phyloP scores from a whole-genome alignment of 23 red algal species.

The Chondrus crispus region DNA sequence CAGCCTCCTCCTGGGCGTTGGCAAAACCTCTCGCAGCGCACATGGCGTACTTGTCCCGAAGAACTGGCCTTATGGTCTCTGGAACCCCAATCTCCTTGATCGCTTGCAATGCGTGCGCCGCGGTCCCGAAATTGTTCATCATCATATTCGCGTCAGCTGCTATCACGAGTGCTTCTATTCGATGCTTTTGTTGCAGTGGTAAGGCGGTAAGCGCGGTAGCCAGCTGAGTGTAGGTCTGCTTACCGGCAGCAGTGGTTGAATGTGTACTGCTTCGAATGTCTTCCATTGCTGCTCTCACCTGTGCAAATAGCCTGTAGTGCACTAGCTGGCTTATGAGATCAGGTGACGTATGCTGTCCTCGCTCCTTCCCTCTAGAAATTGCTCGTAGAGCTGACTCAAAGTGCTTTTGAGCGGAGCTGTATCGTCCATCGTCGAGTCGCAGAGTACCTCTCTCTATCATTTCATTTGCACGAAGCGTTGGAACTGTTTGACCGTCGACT shows the following conservation, averaged over 20 bases:
- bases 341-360: not conserved
- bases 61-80: not conserved
- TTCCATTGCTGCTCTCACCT: slow-evolving; percentile 30
- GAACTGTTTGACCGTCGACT: not conserved
- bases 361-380: not conserved
- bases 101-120: slow-evolving; percentile 23
- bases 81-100: slow-evolving; percentile 44
- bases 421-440: slow-evolving; percentile 1
- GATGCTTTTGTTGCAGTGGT: not conserved
- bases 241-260: slow-evolving; percentile 22
- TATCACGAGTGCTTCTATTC: slow-evolving; percentile 22
- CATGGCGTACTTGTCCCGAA: slow-evolving; percentile 20
- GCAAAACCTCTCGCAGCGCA: slow-evolving; percentile 42
- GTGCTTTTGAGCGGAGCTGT: slow-evolving; percentile 8
- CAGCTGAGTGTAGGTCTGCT: slow-evolving; percentile 36
- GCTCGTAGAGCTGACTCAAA: slow-evolving; percentile 34
- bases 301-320: slow-evolving; percentile 7
- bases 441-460: not conserved
- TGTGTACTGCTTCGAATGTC: slow-evolving; percentile 24
- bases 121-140: slow-evolving; percentile 47
- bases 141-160: slow-evolving; percentile 43
- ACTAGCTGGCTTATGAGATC: slow-evolving; percentile 31
- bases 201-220: slow-evolving; percentile 28
- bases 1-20: not conserved
- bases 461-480: not conserved